Evolutionary conservation across 1,284 basidiomycete genomes (phyloP).

Genomic region (Lentinula novae-zelandiae): DNA sequence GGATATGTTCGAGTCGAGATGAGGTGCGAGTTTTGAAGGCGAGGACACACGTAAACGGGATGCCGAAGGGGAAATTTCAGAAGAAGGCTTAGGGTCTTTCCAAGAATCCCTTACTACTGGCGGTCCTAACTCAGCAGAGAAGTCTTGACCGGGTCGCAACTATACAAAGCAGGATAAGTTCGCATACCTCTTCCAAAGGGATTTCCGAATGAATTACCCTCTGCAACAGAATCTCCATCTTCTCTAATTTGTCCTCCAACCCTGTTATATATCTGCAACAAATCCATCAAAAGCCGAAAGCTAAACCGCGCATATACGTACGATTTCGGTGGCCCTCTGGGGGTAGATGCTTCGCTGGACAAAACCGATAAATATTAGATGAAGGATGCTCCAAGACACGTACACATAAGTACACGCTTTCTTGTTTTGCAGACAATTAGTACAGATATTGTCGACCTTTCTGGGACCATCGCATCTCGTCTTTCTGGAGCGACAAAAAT

Average conservation of each 20-base stretch:
- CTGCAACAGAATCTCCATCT: slow-evolving; percentile 65
- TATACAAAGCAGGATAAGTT: slow-evolving; percentile 25
- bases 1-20: not conserved
- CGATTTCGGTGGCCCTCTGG: slow-evolving; percentile 83
- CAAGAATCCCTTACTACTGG: slow-evolving; percentile 70
- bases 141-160: slow-evolving; percentile 69
- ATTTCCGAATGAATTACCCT: slow-evolving; percentile 40
- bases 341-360: slow-evolving; percentile 68
- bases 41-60: slow-evolving; percentile 1
- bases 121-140: slow-evolving; percentile 66
- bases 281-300: not conserved
- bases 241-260: slow-evolving; percentile 74
- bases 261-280: slow-evolving; percentile 63
- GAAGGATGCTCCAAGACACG: slow-evolving; percentile 25
- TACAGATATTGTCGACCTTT: slow-evolving; percentile 58
- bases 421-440: slow-evolving; percentile 23
- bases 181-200: not conserved
- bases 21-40: slow-evolving; percentile 11
- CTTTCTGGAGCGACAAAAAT: slow-evolving; percentile 64
- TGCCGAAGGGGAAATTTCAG: not conserved
- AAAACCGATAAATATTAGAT: slow-evolving; percentile 8
- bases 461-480: slow-evolving; percentile 68
- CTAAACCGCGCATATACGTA: slow-evolving; percentile 31
- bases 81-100: slow-evolving; percentile 37
- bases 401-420: slow-evolving; percentile 67